Conservation (phyloP, 768 basidiomycete species). For the Boletus edulis region DNA sequence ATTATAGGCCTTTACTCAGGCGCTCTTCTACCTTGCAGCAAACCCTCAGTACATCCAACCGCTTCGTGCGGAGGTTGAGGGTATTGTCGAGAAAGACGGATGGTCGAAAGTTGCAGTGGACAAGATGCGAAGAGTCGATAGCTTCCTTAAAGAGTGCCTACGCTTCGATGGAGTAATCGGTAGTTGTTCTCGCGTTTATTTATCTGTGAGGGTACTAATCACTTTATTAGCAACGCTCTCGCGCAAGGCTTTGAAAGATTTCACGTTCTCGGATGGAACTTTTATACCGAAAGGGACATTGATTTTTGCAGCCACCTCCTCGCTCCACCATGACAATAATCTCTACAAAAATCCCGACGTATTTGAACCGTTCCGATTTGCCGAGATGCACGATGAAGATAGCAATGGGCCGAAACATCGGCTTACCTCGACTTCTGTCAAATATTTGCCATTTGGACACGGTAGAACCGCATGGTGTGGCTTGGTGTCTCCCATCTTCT, state of each 20-base stretch:
- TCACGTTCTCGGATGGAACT: background rate
- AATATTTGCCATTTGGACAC: background rate
- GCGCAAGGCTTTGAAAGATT: background rate
- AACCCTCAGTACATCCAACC: background rate
- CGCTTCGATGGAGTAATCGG: background rate
- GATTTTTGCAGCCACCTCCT: background rate
- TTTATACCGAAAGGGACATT: background rate
- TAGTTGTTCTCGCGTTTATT: background rate
- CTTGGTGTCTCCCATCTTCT: background rate
- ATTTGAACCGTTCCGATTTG: background rate
- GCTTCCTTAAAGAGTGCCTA: background rate
- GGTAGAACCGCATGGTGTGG: background rate
- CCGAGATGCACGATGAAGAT: background rate
- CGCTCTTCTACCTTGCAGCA: background rate
- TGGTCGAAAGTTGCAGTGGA: background rate
- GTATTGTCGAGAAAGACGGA: background rate
- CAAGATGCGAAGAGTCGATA: background rate
- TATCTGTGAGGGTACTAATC: background rate
- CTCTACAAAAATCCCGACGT: background rate
- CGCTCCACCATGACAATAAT: background rate
- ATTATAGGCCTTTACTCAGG: conserved; percentile 29
- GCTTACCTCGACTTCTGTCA: background rate
- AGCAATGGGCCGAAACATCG: background rate
- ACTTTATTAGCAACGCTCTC: too few species aligned
- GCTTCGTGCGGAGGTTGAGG: background rate